Conservation (phyloP, 2,329 filamentous ascomycete genomes). For the Sporothrix phasma region DNA sequence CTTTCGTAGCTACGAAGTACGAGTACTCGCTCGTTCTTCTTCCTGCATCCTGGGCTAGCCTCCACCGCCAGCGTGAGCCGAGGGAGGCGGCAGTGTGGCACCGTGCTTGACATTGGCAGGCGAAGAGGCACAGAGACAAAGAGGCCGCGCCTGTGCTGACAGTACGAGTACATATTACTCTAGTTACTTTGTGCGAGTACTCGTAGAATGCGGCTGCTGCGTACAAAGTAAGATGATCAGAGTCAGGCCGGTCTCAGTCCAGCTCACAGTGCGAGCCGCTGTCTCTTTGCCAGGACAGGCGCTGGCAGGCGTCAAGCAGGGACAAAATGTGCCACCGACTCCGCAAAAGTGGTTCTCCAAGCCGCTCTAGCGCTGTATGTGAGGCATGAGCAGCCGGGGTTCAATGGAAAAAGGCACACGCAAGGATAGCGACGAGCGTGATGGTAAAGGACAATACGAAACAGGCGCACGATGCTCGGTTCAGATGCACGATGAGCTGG, state of each 20-base stretch:
- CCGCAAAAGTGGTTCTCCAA: conserved; percentile 16
- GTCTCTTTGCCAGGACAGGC: background rate
- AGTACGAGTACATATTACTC: no score
- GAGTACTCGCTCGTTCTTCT: background rate
- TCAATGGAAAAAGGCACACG: conserved; percentile 3
- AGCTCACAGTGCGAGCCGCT: background rate
- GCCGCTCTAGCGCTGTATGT: conserved; percentile 9
- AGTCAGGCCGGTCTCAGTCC: background rate
- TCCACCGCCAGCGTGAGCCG: background rate
- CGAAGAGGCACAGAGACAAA: background rate
- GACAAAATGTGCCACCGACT: conserved; percentile 3
- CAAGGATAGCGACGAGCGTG: no score
- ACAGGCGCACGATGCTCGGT: no score
- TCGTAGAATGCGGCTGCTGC: no score
- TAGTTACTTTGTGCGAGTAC: no score
- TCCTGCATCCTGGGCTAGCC: background rate
- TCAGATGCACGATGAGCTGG: no score
- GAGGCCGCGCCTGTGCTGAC: no score
- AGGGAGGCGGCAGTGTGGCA: background rate
- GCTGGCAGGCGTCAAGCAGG: background rate
- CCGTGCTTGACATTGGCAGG: background rate
- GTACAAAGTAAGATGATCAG: no score
- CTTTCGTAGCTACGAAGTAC: background rate
- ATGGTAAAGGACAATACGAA: no score
- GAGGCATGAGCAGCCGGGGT: background rate